A percentile compares a stretch with the other conserved stretches of the same genome.
Evolutionary conservation across 192 early-diverging fungal species (phyloP).

Genomic region (Backusella luteola): DNA sequence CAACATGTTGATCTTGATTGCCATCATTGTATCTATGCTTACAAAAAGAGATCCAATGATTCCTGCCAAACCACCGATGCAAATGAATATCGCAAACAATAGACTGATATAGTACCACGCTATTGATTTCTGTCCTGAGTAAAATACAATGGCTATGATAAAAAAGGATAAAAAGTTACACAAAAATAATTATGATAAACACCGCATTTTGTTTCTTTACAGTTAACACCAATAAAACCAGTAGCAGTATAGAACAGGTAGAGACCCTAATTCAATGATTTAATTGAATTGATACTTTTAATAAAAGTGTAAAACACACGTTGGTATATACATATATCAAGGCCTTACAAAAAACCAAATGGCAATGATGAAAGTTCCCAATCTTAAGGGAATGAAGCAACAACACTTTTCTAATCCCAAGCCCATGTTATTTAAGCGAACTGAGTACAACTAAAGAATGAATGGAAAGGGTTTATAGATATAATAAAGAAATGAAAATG

Average conservation of each 20-base stretch:
- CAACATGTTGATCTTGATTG: not conserved
- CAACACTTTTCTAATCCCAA: conserved; percentile 38
- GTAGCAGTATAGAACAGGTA: conserved; percentile 16
- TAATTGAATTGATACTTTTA: not conserved
- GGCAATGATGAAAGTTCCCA: conserved; percentile 39
- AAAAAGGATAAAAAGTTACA: not conserved
- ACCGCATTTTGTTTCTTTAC: not conserved
- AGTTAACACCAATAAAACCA: conserved; percentile 20
- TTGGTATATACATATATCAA: not conserved
- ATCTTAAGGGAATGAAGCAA: conserved; percentile 37
- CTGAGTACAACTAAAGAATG: not conserved
- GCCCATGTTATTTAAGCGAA: conserved; percentile 11
- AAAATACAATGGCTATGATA: conserved; percentile 23
- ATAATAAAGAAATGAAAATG: not conserved
- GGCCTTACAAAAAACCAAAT: conserved; percentile 35
- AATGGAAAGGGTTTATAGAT: conserved; percentile 1
- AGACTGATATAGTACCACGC: conserved; percentile 28
- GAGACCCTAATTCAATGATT: conserved; percentile 12
- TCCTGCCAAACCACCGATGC: conserved; percentile 28
- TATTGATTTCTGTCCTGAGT: conserved; percentile 30
- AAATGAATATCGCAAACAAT: conserved; percentile 28
- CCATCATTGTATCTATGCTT: not conserved
- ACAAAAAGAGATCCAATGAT: conserved; percentile 35
- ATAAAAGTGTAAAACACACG: not conserved
- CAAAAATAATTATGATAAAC: not conserved